phyloP scores from a whole-genome alignment of 768 basidiomycete genomes.

The Rhizopogon rudus region DNA sequence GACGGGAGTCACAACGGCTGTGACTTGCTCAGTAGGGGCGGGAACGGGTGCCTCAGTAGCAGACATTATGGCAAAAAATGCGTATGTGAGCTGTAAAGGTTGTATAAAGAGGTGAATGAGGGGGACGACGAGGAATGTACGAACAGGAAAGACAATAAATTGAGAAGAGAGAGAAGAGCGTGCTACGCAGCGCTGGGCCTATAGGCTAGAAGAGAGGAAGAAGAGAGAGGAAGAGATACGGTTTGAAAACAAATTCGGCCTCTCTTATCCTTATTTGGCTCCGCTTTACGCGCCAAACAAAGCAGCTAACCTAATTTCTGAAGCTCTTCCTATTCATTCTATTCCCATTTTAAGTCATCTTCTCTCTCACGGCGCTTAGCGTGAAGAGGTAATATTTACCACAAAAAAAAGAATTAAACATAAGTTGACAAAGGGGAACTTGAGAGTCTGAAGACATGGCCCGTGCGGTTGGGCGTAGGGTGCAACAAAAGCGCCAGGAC shows the following conservation, averaged over 20 bases:
- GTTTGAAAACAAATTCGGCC: slow-evolving; percentile 27
- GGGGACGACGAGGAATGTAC: slow-evolving; percentile 15
- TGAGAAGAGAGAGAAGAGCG: slow-evolving; percentile 57
- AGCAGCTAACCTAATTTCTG: slow-evolving; percentile 29
- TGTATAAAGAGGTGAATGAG: neutral
- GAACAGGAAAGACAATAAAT: slow-evolving; percentile 47
- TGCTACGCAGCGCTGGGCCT: slow-evolving; percentile 52
- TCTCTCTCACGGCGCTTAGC: slow-evolving; percentile 5
- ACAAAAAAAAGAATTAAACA: neutral
- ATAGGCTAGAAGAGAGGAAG: slow-evolving; percentile 51
- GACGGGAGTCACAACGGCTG: slow-evolving; percentile 38
- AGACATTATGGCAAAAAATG: slow-evolving; percentile 75
- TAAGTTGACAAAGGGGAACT: too few species aligned
- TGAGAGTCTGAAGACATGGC: slow-evolving; percentile 6
- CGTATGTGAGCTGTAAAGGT: slow-evolving; percentile 44
- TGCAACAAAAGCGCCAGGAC: slow-evolving; percentile 1
- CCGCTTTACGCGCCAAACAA: slow-evolving; percentile 35
- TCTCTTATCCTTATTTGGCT: slow-evolving; percentile 39
- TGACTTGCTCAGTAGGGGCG: slow-evolving; percentile 48
- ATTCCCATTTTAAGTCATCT: slow-evolving; percentile 3
- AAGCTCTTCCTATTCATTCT: slow-evolving; percentile 9
- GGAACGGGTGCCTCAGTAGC: slow-evolving; percentile 50
- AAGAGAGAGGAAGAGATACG: slow-evolving; percentile 48
- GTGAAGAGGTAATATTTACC: neutral
- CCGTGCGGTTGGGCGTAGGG: slow-evolving; percentile 25